Evolutionary conservation across 306 rosid genomes (phyloP).

Genomic region (Cicer arietinum): DNA sequence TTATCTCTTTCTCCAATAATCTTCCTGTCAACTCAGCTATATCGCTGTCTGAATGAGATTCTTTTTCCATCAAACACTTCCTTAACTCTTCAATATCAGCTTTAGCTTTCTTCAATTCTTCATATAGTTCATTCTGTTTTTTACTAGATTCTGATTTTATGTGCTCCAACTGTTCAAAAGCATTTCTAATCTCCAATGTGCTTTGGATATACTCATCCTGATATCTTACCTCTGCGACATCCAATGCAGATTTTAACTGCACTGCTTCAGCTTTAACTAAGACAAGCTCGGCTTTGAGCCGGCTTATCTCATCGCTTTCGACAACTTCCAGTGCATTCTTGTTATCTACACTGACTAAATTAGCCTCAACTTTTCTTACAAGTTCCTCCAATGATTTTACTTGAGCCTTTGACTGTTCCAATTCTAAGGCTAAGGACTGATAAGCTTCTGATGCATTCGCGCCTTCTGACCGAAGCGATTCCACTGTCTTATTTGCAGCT

Average conservation of each 20-base stretch:
- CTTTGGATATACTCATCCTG: constrained; percentile 84
- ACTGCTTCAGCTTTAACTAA: constrained; percentile 65
- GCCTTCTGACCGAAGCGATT: constrained; percentile 60
- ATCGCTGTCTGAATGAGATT: constrained; percentile 50
- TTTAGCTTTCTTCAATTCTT: constrained; percentile 60
- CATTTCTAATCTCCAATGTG: constrained; percentile 80
- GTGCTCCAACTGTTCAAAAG: constrained; percentile 71
- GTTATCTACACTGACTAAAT: constrained; percentile 44
- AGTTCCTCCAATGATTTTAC: too few species aligned
- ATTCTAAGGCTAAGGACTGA: too few species aligned
- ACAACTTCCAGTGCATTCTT: constrained; percentile 43
- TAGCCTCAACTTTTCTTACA: constrained; percentile 64
- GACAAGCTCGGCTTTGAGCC: constrained; percentile 62
- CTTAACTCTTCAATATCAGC: constrained; percentile 64
- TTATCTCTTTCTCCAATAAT: constrained; percentile 66
- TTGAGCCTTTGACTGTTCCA: too few species aligned
- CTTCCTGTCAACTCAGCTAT: constrained; percentile 62
- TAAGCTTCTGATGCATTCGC: constrained; percentile 39
- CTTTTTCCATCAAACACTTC: constrained; percentile 61
- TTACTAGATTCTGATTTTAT: constrained; percentile 62
- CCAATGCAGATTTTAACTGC: constrained; percentile 72
- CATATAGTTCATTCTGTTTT: constrained; percentile 60
- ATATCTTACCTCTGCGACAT: constrained; percentile 74
- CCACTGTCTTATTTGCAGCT: constrained; percentile 30
- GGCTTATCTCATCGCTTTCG: constrained; percentile 55